Conservation (phyloP, 257 asterid species). For the Coffea eugenioides region DNA sequence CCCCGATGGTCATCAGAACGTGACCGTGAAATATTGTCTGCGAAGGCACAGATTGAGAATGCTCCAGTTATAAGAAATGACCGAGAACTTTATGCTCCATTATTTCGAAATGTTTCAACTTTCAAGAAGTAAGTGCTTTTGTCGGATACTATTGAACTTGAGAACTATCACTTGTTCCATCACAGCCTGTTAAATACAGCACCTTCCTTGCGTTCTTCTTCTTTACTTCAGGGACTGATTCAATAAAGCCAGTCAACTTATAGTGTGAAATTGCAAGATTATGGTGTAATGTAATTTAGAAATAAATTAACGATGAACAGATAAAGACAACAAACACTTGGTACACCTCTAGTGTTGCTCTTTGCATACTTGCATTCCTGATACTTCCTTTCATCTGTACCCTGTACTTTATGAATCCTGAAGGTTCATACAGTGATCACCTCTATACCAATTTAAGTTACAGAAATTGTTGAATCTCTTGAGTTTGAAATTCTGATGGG, state of each 20-base stretch:
- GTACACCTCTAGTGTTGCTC: neutral
- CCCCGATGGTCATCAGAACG: conserved; percentile 83
- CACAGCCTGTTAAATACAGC: neutral
- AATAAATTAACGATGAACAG: neutral
- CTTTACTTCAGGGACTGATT: neutral
- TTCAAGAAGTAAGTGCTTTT: conserved; percentile 67
- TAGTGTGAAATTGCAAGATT: neutral
- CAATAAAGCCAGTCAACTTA: neutral
- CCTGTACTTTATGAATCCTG: too few species aligned
- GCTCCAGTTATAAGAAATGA: conserved; percentile 54
- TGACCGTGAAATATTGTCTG: conserved; percentile 64
- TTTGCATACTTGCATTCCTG: neutral
- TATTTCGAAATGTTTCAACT: conserved; percentile 69
- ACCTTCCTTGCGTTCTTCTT: neutral
- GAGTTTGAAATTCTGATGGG: neutral
- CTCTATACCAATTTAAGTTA: neutral
- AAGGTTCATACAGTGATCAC: neutral
- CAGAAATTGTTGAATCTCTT: neutral
- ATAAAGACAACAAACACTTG: neutral
- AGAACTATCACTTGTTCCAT: neutral
- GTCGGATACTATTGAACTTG: neutral
- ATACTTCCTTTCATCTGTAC: neutral
- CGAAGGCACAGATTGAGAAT: conserved; percentile 60
- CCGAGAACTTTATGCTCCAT: conserved; percentile 58
- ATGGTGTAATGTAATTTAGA: neutral